Base-by-base conservation (phyloP, 495 filamentous ascomycete species). In the Platismatia glauca region DNA sequence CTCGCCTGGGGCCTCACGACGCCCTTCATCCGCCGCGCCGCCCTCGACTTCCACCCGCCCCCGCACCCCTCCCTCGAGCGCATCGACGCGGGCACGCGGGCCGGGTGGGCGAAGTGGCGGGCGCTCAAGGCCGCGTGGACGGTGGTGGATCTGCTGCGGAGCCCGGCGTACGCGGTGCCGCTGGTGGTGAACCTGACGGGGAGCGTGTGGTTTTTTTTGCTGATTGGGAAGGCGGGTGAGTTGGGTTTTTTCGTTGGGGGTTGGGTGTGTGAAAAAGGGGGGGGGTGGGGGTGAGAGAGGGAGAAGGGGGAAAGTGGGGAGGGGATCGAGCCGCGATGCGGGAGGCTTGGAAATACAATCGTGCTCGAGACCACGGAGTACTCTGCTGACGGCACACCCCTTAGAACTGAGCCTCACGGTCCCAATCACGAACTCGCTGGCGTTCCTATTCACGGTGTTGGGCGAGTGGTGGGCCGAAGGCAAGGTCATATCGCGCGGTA, bases 151-250 rank as follows among this genome's bases (percentile, higher is more conserved):
- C 74, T 97, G 68, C 74, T 97, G 15, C 76, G 81, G 53, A 91
- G 88, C 61, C 91, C 91, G 55, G 81, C 82, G 33, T 98, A 98
- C 73, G 87, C 90, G 15, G 71, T 95, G 41, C 93, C 93, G 33
- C 71, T 98, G 68, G 75, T 96, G 57, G 78, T 96, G 34, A 98
- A 98, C 70, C 73, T 97, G 67, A 96, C 94, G 39, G 94, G 94
- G 62, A 95, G 90, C 69, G 81, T 98, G 64, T 98, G 94, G 94
- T 98, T 98, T 69, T 98, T 98, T 70, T 72, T 97, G 67, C 76
- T 98, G 64, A 89, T 98, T 78, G 94, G 94, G 60, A 82, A 91
- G 52, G 56, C 46, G 22, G 59, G 59, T 61, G 37, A 41, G 59
- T 61, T 41, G 1, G 13, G 43, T 33, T 20, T 2, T 43, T 61